These are phyloP conservation scores for Madurella mycetomatis DNA, from an alignment of 2,329 filamentous ascomycete species.

Conservation along the genomic window DNA sequence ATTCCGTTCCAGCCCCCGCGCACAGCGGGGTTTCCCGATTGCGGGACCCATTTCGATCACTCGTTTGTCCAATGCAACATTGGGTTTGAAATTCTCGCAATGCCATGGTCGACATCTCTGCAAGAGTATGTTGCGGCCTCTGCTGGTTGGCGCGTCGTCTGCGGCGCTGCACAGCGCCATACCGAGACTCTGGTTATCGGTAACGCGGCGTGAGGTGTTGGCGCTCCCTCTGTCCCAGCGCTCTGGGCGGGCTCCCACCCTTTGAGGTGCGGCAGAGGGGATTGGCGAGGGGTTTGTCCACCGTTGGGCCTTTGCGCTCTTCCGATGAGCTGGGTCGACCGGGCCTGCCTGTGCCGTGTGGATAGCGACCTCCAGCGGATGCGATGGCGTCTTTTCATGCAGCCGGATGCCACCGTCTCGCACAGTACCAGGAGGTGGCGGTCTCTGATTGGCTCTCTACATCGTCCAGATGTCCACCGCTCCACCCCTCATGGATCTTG, in stretches of 20 bases:
- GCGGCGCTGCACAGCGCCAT: background rate
- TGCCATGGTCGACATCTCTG: background rate
- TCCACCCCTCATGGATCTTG: conserved; percentile 14
- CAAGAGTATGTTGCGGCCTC: background rate
- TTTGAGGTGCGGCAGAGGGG: background rate
- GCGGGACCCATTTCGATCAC: too few species aligned
- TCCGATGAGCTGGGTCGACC: conserved; percentile 19
- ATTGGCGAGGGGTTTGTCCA: conserved; percentile 4
- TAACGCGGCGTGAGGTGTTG: conserved; percentile 8
- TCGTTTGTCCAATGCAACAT: background rate
- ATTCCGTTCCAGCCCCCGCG: background rate
- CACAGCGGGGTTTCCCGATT: background rate
- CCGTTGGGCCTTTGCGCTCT: conserved; percentile 5
- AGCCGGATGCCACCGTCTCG: conserved; percentile 17
- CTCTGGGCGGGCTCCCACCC: conserved; percentile 10
- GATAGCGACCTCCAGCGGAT: conserved; percentile 14
- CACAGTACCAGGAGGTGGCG: conserved; percentile 10
- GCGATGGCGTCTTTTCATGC: conserved; percentile 23
- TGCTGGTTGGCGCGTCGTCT: background rate
- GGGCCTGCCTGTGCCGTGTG: conserved; percentile 11
- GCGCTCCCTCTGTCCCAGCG: conserved; percentile 3
- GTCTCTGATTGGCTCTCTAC: conserved; percentile 19
- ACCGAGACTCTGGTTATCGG: conserved; percentile 15
- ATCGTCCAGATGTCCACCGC: conserved; percentile 17
- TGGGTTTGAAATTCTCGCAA: background rate